Base-by-base conservation (phyloP, 305 asterid genomes). In the Fraxinus latifolia region DNA sequence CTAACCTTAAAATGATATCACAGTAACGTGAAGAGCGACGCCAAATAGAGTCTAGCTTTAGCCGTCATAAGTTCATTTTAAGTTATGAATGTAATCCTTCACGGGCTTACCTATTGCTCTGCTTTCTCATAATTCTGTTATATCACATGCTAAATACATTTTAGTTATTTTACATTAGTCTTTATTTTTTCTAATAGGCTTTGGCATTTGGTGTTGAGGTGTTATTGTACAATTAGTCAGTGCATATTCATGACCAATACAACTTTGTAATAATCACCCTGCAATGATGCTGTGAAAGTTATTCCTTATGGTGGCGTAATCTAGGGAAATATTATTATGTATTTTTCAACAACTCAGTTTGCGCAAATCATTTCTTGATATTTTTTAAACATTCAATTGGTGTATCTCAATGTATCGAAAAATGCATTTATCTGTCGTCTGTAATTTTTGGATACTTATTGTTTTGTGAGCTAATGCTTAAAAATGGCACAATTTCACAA, bases 31-130 rank as follows among this genome's bases (percentile, higher is more conserved):
- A 29, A 27, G 19, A 67, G 74, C 3, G 3, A 14, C 2, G 11
- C 21, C 37, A 25, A 65, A 65, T 65, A 65, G 73, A 65, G 33
- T 65, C 9, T 17, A 65, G 73, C 33, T 3, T 12, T 67, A 67
- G 74, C 74, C 27, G 17, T 67, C 34, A 11, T 67, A 11, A 67
- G 8, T 23, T 65, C 36, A 25, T 27, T 23, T 17, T 76, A 25
- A 42, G 79, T 37, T 84, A 58, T 79, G 8, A 23, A 47, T 77
- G 33, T 1, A 75, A 34, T 15, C 74, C 76, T 67, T 81, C 81
- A 71, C 72, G 76, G 74, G 82, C 80, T 42, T 84, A 62, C 82
- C n/a, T 50, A 34, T 37, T 78, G 47, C 17, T 53, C 53, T 6
- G 21, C 31, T 60, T 60, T 60, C 31, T 60, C 70, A 60, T 60